Base-by-base conservation (phyloP, 352 stramenopile species). In the Ophiocytium majus region DNA sequence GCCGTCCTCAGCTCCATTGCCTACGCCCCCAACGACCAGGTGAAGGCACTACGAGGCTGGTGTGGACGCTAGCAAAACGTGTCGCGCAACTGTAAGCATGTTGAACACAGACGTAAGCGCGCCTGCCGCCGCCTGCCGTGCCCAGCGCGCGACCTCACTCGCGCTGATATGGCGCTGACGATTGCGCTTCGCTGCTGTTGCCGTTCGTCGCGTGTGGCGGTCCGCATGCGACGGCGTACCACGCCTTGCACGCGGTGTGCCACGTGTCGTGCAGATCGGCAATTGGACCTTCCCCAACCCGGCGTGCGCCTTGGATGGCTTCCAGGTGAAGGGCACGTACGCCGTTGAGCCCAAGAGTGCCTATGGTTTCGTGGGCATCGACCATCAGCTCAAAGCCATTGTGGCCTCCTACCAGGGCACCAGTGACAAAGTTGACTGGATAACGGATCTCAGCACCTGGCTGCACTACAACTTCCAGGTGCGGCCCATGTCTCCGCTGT, bases 391-490 rank as follows among this genome's bases (percentile, higher is more conserved):
- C 5, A 14, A 14, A 14, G 66, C 66, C 32, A 78, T 78, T 14
- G 66, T 78, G 35, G 66, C 66, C 66, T 5, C 66, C 14, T 78
- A 17, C 17, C 66, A 78, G 35, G 66, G 66, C 14, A 78, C 66
- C 14, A 14, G 5, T 5, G 66, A 78, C 14, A 5, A 17, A 5
- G 35, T 43, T 35, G 66, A 82, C 76, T 75, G 80, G 82, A 82
- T 87, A 31, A 87, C 84, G 28, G 64, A 87, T 50, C 75, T 87
- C 10, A 63, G 35, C 36, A 87, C 79, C 28, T 87, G 78, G 78
- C 19, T 85, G 10, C 84, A 50, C 14, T 87, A 87, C 76, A 66
- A 17, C 32, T 14, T 43, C 19, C 31, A 66, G 37, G 74, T 31
- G 31, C 81, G 83, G 34, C 50, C 31, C n/a, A 76, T 74, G 17